Conservation (phyloP, 805 yeast species). For the Candida arabinofermentans region DNA sequence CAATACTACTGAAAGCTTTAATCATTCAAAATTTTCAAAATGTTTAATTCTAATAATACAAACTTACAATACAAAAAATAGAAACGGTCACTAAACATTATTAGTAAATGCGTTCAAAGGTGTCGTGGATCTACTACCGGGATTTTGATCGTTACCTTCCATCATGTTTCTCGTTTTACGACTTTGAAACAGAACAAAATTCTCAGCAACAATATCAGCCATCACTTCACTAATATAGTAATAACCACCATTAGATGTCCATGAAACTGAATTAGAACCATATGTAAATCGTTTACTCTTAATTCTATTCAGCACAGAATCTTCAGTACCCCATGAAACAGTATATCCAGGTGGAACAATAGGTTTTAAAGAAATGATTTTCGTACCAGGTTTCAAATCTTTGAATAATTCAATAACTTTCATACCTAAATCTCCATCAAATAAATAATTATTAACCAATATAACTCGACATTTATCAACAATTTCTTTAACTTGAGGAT, state of each 20-base stretch:
- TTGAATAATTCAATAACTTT: conserved; percentile 60
- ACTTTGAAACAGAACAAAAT: conserved; percentile 28
- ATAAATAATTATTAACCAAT: conserved; percentile 78
- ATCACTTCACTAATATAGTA: conserved; percentile 72
- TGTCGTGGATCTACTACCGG: conserved; percentile 19
- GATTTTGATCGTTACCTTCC: conserved; percentile 9
- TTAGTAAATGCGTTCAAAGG: conserved; percentile 32
- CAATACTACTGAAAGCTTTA: too few species aligned
- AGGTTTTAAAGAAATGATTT: conserved; percentile 73
- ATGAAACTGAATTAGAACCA: conserved; percentile 71
- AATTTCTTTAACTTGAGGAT: conserved; percentile 48
- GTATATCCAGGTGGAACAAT: conserved; percentile 74
- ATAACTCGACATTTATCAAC: conserved; percentile 66
- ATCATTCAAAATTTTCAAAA: too few species aligned
- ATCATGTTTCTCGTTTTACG: conserved; percentile 19
- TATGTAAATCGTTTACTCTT: conserved; percentile 60
- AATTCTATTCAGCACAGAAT: conserved; percentile 59
- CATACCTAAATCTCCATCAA: conserved; percentile 69
- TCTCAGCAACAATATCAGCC: conserved; percentile 30
- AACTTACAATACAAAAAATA: too few species aligned
- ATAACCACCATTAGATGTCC: conserved; percentile 83
- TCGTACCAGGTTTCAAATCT: conserved; percentile 67
- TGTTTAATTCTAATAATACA: too few species aligned
- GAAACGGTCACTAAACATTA: conserved; percentile 16
- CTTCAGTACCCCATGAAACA: conserved; percentile 50